Evolutionary conservation across 495 filamentous ascomycete species (phyloP).

Genomic region (Thozetella sp.): DNA sequence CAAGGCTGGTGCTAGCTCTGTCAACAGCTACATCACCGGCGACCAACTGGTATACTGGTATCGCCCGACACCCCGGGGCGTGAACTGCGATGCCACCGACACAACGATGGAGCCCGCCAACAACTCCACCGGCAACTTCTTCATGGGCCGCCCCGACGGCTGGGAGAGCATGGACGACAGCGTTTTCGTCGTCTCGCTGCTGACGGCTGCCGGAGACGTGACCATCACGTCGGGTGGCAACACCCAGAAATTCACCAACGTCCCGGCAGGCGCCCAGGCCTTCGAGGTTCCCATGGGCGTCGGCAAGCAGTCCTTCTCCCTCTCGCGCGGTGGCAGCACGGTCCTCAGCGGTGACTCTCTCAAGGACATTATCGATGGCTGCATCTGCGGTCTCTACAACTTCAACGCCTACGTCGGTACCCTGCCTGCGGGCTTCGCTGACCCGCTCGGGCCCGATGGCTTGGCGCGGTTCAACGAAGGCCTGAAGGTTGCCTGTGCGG

Average conservation of each 20-base stretch:
- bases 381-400: constrained; percentile 64
- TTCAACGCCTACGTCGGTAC: constrained; percentile 62
- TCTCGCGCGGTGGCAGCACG: constrained; percentile 42
- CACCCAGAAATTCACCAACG: constrained; percentile 44
- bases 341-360: constrained; percentile 55
- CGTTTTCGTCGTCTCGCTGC: constrained; percentile 59
- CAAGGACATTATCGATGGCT: constrained; percentile 51
- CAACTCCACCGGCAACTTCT: constrained; percentile 56
- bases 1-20: constrained; percentile 50
- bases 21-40: constrained; percentile 41
- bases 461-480: constrained; percentile 40
- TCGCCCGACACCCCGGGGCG: constrained; percentile 45
- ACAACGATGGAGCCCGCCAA: constrained; percentile 45
- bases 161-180: constrained; percentile 53
- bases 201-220: constrained; percentile 47
- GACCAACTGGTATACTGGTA: constrained; percentile 65
- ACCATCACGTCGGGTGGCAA: constrained; percentile 50
- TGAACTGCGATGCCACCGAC: constrained; percentile 57
- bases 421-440: constrained; percentile 41
- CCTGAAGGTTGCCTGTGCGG: constrained; percentile 46
- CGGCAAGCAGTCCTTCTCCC: constrained; percentile 53
- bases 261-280: constrained; percentile 51
- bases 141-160: constrained; percentile 57
- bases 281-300: constrained; percentile 55
- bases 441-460: constrained; percentile 43